Conservation (phyloP, 2,329 filamentous ascomycete species). For the Fusarium avenaceum region DNA sequence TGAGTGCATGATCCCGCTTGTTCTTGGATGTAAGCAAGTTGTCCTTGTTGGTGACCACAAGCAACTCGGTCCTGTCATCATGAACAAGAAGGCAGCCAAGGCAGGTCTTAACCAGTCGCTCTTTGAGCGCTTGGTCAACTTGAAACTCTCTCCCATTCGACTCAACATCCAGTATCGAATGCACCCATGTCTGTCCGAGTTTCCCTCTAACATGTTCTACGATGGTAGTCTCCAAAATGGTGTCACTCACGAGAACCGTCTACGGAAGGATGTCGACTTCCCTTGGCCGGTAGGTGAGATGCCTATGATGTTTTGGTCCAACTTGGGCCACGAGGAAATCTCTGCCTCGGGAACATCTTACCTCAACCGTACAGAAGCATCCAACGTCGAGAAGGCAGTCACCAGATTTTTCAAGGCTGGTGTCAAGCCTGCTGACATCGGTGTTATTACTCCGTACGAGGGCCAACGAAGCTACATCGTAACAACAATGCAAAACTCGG, state of each 20-base stretch:
- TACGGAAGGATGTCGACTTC: conserved; percentile 95
- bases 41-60: conserved; percentile 99
- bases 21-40: conserved; percentile 97
- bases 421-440: conserved; percentile 92
- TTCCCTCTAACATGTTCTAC: conserved; percentile 99
- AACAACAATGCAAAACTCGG: conserved; percentile 98
- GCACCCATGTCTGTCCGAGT: conserved; percentile 97
- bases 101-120: conserved; percentile 98
- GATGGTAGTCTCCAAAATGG: conserved; percentile 97
- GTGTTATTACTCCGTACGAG: conserved; percentile 98
- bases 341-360: conserved; percentile 98
- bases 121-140: conserved; percentile 93
- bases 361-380: conserved; percentile 95
- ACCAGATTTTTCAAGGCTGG: conserved; percentile 99
- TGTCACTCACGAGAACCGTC: conserved; percentile 87
- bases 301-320: conserved; percentile 99
- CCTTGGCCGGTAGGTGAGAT: conserved; percentile 95
- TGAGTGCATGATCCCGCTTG: conserved; percentile 98
- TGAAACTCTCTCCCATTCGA: conserved; percentile 91
- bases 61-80: conserved; percentile 97
- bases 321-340: conserved; percentile 97
- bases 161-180: conserved; percentile 98
- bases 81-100: conserved; percentile 99
- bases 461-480: conserved; percentile 98
- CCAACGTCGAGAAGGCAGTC: conserved; percentile 98